These are phyloP conservation scores for Talaromyces ruber DNA, from an alignment of 495 filamentous ascomycete species.

Conservation along the genomic window DNA sequence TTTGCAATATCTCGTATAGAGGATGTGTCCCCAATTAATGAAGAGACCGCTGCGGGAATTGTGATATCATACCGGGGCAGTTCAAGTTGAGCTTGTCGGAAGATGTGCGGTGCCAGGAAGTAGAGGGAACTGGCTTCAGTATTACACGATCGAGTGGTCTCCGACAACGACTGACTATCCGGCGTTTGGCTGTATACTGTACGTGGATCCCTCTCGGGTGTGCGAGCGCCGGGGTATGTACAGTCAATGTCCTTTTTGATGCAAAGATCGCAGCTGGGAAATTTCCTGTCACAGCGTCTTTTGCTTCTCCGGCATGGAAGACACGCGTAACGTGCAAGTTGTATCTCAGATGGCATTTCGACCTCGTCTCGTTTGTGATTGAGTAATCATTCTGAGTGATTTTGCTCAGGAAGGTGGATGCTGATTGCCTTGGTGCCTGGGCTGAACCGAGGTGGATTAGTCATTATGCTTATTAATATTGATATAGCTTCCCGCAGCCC, in stretches of 20 bases:
- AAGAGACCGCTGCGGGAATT: background rate
- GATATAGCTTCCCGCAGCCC: background rate
- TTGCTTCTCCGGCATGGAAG: background rate
- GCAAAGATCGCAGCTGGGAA: background rate
- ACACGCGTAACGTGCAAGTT: background rate
- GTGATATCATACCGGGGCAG: background rate
- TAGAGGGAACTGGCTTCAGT: background rate
- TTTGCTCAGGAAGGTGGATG: background rate
- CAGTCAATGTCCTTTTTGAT: background rate
- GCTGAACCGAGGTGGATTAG: background rate
- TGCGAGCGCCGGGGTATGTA: background rate
- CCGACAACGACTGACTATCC: background rate
- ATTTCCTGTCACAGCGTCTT: background rate
- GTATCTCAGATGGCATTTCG: background rate
- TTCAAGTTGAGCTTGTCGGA: background rate
- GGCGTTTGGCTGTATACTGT: background rate
- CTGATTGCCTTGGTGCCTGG: background rate
- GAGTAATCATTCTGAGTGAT: background rate
- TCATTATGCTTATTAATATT: background rate
- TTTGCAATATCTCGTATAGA: background rate
- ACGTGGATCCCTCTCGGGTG: background rate
- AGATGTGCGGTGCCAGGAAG: background rate
- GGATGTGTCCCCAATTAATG: background rate
- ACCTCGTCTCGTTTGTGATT: background rate
- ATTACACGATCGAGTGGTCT: background rate